Conservation (phyloP, 2,329 filamentous ascomycete species). For the Paracoccidioides brasiliensis region DNA sequence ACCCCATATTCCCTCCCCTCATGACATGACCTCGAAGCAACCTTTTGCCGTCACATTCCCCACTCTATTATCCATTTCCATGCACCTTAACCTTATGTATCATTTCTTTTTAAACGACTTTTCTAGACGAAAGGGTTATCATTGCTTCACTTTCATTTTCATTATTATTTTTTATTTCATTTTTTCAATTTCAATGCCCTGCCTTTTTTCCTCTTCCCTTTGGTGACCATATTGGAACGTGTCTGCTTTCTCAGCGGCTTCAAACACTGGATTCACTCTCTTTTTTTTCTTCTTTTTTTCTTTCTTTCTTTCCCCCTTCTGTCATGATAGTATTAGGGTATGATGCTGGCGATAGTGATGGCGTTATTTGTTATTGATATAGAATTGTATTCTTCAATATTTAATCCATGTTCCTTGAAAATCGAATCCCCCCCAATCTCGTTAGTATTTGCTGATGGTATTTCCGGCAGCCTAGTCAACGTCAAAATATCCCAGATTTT, state of each 20-base stretch:
- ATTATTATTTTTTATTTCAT: background rate
- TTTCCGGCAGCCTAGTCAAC: too few species aligned
- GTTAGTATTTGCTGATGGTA: too few species aligned
- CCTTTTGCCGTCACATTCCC: background rate
- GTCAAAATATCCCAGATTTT: too few species aligned
- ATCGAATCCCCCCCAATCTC: background rate
- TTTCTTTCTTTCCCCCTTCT: background rate
- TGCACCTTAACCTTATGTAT: background rate
- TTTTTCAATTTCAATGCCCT: background rate
- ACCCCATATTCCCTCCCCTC: background rate
- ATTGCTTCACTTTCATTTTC: background rate
- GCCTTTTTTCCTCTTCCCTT: background rate
- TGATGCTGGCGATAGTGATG: background rate
- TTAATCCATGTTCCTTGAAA: background rate
- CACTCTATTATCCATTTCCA: background rate
- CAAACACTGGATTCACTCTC: background rate
- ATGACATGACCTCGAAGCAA: background rate
- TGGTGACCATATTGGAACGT: background rate
- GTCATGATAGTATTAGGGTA: background rate
- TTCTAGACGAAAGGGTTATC: background rate
- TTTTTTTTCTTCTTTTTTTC: background rate
- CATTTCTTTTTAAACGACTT: background rate
- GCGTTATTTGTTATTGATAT: background rate
- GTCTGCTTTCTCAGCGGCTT: background rate
- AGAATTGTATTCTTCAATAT: background rate